Percentiles rank a stretch among this genome's conserved stretches.
phyloP scores from a whole-genome alignment of 1,284 basidiomycete species.

The Cutaneotrichosporon cavernicola region DNA sequence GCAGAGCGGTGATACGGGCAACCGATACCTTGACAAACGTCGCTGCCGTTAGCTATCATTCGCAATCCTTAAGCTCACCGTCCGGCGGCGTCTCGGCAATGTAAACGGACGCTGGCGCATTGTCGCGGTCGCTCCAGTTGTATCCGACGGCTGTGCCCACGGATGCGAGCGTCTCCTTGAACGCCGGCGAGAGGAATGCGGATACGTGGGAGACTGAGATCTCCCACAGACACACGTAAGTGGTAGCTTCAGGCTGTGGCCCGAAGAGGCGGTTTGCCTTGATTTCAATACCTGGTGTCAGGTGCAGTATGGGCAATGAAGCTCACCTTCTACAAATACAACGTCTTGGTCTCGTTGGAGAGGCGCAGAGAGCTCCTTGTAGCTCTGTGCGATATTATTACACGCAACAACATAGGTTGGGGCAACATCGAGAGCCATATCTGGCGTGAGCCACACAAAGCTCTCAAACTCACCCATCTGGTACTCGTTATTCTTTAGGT shows the following conservation, averaged over 20 bases:
- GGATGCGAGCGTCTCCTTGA: constrained; percentile 60
- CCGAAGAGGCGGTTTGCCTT: constrained; percentile 82
- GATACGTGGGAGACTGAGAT: constrained; percentile 66
- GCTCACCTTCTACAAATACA: constrained; percentile 65
- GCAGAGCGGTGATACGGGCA: constrained; percentile 60
- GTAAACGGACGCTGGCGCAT: constrained; percentile 74
- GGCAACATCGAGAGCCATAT: constrained; percentile 72
- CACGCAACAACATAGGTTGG: constrained; percentile 61
- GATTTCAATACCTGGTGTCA: constrained; percentile 66
- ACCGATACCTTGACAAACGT: constrained; percentile 68
- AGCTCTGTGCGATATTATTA: constrained; percentile 57
- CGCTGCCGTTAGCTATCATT: constrained; percentile 52
- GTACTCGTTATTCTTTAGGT: constrained; percentile 74
- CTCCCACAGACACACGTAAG: constrained; percentile 90
- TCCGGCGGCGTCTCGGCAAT: constrained; percentile 68
- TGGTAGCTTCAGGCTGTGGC: constrained; percentile 73
- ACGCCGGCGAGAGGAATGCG: constrained; percentile 60
- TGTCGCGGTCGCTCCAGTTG: constrained; percentile 71
- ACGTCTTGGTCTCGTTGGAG: constrained; percentile 33
- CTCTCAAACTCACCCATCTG: constrained; percentile 69
- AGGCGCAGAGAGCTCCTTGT: constrained; percentile 32
- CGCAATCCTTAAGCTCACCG: constrained; percentile 57
- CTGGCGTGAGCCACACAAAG: constrained; percentile 52
- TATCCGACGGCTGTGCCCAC: constrained; percentile 63
- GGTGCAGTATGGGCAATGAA: background rate